Evolutionary conservation across 345 rosid species (phyloP).

Genomic region (Gossypium thurberi): DNA sequence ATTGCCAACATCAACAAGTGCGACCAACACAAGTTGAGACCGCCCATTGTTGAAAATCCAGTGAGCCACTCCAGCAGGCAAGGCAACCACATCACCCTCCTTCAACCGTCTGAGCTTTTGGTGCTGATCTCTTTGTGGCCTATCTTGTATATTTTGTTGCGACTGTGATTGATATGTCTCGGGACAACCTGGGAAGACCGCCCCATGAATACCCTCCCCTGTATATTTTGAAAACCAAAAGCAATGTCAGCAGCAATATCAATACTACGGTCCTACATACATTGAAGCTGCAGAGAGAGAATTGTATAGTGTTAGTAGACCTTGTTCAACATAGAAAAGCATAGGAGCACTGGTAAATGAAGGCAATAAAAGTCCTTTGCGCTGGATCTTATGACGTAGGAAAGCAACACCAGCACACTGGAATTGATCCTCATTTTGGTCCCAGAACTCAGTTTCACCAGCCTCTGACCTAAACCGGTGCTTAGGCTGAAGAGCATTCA

Average conservation of each 20-base stretch:
- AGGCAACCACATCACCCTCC: slow-evolving; percentile 35
- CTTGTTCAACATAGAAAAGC: slow-evolving; percentile 38
- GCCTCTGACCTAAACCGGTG: slow-evolving; percentile 28
- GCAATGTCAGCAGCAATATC: background rate
- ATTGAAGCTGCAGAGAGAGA: background rate
- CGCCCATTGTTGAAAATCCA: slow-evolving; percentile 43
- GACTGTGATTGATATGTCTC: slow-evolving; percentile 9
- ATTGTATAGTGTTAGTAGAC: background rate
- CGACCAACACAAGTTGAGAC: slow-evolving; percentile 26
- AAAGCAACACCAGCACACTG: slow-evolving; percentile 38
- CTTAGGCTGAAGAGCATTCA: slow-evolving; percentile 31
- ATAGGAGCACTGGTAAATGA: slow-evolving; percentile 29
- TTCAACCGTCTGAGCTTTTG: slow-evolving; percentile 27
- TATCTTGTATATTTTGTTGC: background rate
- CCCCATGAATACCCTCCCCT: slow-evolving; percentile 13
- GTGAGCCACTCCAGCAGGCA: slow-evolving; percentile 38
- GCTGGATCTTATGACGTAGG: slow-evolving; percentile 29
- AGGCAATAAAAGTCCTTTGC: slow-evolving; percentile 36
- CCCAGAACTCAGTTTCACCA: slow-evolving; percentile 40
- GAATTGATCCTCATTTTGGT: slow-evolving; percentile 30
- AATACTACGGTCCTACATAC: background rate
- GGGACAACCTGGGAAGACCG: slow-evolving; percentile 15
- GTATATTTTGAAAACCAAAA: background rate
- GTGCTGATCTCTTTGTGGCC: slow-evolving; percentile 19
- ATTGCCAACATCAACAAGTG: slow-evolving; percentile 28